Percentiles rank a stretch among this genome's conserved stretches.
Conservation (phyloP, 2,329 filamentous ascomycete genomes). For the Phoma herbarum region DNA sequence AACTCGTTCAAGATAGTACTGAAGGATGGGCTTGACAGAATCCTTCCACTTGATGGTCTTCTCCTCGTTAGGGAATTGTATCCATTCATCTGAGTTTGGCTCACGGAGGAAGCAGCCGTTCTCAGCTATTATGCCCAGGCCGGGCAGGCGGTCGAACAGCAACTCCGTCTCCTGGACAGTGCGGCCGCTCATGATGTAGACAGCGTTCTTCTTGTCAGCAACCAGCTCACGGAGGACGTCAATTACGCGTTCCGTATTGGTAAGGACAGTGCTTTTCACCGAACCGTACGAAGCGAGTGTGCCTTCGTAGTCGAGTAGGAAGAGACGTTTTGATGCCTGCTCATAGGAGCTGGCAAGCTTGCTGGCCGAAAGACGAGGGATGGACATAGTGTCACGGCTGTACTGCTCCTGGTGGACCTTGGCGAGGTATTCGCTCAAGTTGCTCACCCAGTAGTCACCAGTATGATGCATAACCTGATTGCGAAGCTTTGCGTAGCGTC, state of each 20-base stretch:
- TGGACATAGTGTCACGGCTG: constrained; percentile 81
- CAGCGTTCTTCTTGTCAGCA: constrained; percentile 79
- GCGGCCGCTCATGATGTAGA: constrained; percentile 93
- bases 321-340: constrained; percentile 72
- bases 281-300: constrained; percentile 89
- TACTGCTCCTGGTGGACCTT: constrained; percentile 85
- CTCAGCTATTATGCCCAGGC: constrained; percentile 89
- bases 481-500: constrained; percentile 78
- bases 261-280: constrained; percentile 82
- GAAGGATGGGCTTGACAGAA: constrained; percentile 81
- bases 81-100: constrained; percentile 73
- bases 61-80: constrained; percentile 75
- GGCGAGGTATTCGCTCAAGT: constrained; percentile 74
- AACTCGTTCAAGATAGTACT: constrained; percentile 89
- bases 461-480: constrained; percentile 80
- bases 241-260: constrained; percentile 85
- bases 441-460: constrained; percentile 84
- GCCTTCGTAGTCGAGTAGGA: constrained; percentile 93
- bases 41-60: constrained; percentile 82
- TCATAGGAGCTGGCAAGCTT: constrained; percentile 72
- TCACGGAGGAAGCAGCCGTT: constrained; percentile 91
- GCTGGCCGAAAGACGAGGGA: constrained; percentile 81
- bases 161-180: constrained; percentile 88
- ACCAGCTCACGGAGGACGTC: constrained; percentile 84
- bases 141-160: constrained; percentile 82